phyloP scores from a whole-genome alignment of 2,329 filamentous ascomycete genomes.

The Talaromyces sp. region DNA sequence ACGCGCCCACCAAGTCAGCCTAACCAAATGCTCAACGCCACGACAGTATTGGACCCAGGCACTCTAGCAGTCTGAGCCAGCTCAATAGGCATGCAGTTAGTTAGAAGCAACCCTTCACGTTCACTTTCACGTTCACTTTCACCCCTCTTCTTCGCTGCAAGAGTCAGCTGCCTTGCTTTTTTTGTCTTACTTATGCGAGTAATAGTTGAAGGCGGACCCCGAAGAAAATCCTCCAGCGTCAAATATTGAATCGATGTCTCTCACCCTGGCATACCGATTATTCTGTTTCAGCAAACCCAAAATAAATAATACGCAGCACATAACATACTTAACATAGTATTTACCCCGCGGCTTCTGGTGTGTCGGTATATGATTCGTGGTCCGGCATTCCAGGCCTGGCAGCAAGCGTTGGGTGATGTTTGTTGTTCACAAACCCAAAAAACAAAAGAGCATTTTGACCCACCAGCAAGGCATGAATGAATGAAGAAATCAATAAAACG shows the following conservation, averaged over 20 bases:
- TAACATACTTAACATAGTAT: background rate
- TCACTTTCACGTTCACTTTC: background rate
- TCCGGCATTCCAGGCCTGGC: constrained; percentile 1
- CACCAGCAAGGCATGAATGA: constrained; percentile 5
- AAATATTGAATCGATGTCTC: background rate
- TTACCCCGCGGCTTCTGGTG: background rate
- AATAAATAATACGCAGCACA: background rate
- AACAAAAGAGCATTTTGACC: background rate
- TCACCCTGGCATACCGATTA: background rate
- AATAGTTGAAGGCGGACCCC: background rate
- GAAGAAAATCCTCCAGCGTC: background rate
- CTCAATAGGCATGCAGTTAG: too few species aligned
- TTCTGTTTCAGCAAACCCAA: background rate
- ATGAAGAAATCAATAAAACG: background rate
- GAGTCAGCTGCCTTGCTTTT: background rate
- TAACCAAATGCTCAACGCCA: background rate
- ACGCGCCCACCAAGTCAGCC: background rate
- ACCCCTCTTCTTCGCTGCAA: background rate
- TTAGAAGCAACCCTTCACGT: too few species aligned
- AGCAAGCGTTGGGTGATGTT: constrained; percentile 1
- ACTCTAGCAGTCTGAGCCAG: background rate
- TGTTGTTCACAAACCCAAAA: constrained; percentile 4
- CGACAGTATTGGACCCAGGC: background rate
- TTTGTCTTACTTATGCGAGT: background rate
- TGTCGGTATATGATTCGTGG: background rate